phyloP scores from a whole-genome alignment of 2,329 filamentous ascomycete genomes.

The Purpureocillium takamizusanense region DNA sequence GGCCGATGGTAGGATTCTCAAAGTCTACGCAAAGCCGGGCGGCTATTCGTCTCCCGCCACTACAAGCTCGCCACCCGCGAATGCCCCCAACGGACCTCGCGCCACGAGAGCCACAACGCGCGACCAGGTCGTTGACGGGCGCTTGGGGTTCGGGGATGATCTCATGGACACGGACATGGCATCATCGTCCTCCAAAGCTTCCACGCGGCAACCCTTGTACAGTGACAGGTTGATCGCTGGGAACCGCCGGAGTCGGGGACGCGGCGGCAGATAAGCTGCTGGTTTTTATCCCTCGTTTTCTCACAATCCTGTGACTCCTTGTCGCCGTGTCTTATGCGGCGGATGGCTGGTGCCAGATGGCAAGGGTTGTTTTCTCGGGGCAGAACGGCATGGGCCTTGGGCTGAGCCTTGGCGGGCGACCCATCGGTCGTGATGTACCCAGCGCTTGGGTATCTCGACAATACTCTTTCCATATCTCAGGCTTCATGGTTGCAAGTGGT shows the following conservation, averaged over 20 bases:
- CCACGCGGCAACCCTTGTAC: constrained; percentile 35
- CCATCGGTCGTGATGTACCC: too few relatives aligned
- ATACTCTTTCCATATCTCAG: too few relatives aligned
- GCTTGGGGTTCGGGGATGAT: constrained; percentile 45
- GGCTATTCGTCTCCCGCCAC: constrained; percentile 22
- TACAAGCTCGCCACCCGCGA: constrained; percentile 17
- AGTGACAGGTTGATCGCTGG: constrained; percentile 36
- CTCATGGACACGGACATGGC: constrained; percentile 23
- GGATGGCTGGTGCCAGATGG: too few relatives aligned
- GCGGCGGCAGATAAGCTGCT: too few relatives aligned
- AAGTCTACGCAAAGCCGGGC: constrained; percentile 61
- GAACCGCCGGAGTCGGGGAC: constrained; percentile 16
- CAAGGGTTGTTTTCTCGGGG: too few relatives aligned
- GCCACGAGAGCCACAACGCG: constrained; percentile 12
- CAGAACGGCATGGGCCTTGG: too few relatives aligned
- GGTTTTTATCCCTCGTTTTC: too few relatives aligned
- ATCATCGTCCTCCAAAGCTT: constrained; percentile 10
- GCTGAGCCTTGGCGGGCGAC: too few relatives aligned
- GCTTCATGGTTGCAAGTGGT: too few relatives aligned
- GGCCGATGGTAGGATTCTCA: constrained; percentile 67
- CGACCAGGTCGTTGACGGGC: constrained; percentile 41
- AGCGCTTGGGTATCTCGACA: too few relatives aligned
- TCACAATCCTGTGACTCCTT: too few relatives aligned
- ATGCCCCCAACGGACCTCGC: constrained; percentile 22
- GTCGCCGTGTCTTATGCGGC: too few relatives aligned